These are phyloP conservation scores for Diplocarpon rosae DNA, from an alignment of 2,329 filamentous ascomycete species.

Conservation along the genomic window DNA sequence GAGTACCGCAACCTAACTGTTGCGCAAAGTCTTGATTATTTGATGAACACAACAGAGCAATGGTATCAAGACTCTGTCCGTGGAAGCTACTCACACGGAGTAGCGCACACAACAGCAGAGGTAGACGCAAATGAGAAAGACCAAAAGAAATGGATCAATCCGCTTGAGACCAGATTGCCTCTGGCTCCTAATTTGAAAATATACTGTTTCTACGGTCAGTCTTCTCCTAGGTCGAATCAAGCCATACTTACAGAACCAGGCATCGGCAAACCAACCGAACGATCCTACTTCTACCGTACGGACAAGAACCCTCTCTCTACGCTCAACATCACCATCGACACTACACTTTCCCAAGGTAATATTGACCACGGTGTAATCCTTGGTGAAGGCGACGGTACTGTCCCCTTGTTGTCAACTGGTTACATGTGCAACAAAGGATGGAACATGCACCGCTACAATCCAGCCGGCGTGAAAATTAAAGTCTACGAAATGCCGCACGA, in stretches of 20 bases:
- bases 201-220: constrained; percentile 80
- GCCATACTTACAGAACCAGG: constrained; percentile 27
- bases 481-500: constrained; percentile 96
- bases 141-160: constrained; percentile 84
- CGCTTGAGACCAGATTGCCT: constrained; percentile 77
- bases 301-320: constrained; percentile 53
- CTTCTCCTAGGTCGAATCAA: neutral
- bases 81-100: constrained; percentile 73
- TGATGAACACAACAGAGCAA: constrained; percentile 65
- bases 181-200: constrained; percentile 84
- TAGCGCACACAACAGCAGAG: constrained; percentile 68
- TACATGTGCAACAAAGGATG: constrained; percentile 98
- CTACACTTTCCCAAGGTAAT: constrained; percentile 44
- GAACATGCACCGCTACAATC: constrained; percentile 90
- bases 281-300: constrained; percentile 78
- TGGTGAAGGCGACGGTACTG: constrained; percentile 92
- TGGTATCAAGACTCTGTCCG: constrained; percentile 75
- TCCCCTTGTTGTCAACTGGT: constrained; percentile 80
- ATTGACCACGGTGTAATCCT: constrained; percentile 86
- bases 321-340: constrained; percentile 66
- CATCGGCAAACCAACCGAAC: constrained; percentile 85
- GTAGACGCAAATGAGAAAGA: constrained; percentile 75
- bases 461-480: constrained; percentile 67
- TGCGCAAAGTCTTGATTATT: constrained; percentile 62
- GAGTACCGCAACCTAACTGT: constrained; percentile 71